Base-by-base conservation (phyloP, 345 rosid genomes). In the Linum lewisii region DNA sequence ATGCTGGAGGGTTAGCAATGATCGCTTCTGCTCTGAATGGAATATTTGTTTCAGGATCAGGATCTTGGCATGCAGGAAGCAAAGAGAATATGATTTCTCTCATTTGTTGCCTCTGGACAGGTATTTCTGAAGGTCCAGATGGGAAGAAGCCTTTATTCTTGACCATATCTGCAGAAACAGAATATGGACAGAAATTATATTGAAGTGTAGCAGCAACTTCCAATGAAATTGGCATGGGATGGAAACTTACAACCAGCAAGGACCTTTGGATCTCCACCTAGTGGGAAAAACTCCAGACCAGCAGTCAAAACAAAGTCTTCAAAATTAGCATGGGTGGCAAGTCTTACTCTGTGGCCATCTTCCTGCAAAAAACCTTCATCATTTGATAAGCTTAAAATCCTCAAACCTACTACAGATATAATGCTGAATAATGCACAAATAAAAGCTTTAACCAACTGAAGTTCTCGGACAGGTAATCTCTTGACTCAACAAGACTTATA, bases 81-180 rank as follows among this genome's bases (percentile, higher is more conserved):
- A 81, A 72, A 2, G 86, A 81, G 66, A 74, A 68, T 55, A 81
- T 74, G 20, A 81, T 79, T 7, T 77, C 69, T 62, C 60, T 79
- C 36, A 81, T 63, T 69, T 81, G 86, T 15, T 71, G 73, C 62
- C 86, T 64, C 60, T 79, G 86, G 34, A 72, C 64, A 37, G 75
- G 73, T 69, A 81, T 78, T 73, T 81, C 86, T 2, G 83, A 74
- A 55, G 83, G 75, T 38, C 73, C 79, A 25, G 86, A 81, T 34
- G 86, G 86, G 72, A 81, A 64, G 67, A 81, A 81, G 38, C 86
- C 86, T 79, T 81, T 81, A 61, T 81, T 81, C 70, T 81, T 81
- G 7, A 81, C 86, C 86, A 81, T 81, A 64, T 81, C 86, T 81
- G 80, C 66, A 64, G 52, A 45, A 62, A 38, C 32, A 54, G 9